Base-by-base conservation (phyloP, 805 yeast species). In the Naumovozyma baii region DNA sequence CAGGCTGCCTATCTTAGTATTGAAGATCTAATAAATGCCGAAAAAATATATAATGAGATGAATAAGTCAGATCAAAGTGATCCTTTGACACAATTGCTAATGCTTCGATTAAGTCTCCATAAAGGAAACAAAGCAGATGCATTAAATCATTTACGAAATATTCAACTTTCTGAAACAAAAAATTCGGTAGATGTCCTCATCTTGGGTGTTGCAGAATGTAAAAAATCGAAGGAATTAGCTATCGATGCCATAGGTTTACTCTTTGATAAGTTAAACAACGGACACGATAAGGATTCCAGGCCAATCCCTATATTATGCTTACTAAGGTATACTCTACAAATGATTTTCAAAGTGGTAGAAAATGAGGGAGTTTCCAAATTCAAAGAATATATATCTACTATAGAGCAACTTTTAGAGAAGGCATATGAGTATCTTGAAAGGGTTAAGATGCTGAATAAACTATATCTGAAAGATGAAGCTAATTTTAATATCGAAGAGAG, bases 81-180 rank as follows among this genome's bases (percentile, higher is more conserved):
- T 15, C 55, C 66, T 7, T 42, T 64, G 8, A 52, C 68, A 0
- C 63, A 59, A 34, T 55, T 64, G 33, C 52, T 63, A 37, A 39
- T 57, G 45, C 54, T 66, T 38, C 60, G 52, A 37, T 44, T 49
- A 4, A 44, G 34, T 25, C 33, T 52, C 12, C 36, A 34, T 4
- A 36, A 45, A 34, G 44, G 47, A 5, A 48, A 57, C 35, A 47
- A 37, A 7, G 29, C 36, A 1, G 39, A 38, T 3, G 40, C 52
- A 4, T 36, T 43, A 18, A 53, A 51, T 19, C 61, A 65, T 34
- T 39, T 69, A 14, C 56, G 58, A 34, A 58, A 46, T 26, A 57
- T 69, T 9, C 42, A 61, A 5, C 57, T 50, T 9, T 55, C 66
- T 17, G 64, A 61, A 31, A 59, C 66, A 3, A 59, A 59, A 39